phyloP scores from a whole-genome alignment of 169 alveolate species.

The Plasmodium gonderi region DNA sequence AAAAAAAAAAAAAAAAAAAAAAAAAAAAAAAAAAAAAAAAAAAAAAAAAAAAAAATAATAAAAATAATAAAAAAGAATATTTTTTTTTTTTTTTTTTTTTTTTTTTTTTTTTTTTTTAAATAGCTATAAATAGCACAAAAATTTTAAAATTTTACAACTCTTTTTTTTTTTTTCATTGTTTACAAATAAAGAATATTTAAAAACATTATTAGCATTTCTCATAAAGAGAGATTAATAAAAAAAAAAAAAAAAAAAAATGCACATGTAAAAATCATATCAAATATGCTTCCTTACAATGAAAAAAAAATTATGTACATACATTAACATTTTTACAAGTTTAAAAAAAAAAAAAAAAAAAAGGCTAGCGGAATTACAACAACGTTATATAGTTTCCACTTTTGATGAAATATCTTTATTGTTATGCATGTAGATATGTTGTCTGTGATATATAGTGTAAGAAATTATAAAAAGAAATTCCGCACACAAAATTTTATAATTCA shows the following conservation, averaged over 20 bases:
- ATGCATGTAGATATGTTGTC: not conserved
- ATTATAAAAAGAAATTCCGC: not conserved
- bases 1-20: no score
- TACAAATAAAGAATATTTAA: not conserved
- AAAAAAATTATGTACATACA: conserved; percentile 54
- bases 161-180: not conserved
- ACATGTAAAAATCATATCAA: not conserved
- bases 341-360: not conserved
- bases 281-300: not conserved
- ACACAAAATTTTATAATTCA: not conserved
- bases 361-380: not conserved
- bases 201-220: not conserved
- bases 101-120: no score
- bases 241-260: conserved; percentile 1
- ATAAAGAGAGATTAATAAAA: conserved; percentile 4
- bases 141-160: not conserved
- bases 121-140: not conserved
- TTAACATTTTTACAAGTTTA: conserved; percentile 3
- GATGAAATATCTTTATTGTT: not conserved
- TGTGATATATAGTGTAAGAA: not conserved
- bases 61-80: no score
- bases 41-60: no score
- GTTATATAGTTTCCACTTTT: conserved; percentile 10
- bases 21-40: no score
- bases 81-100: no score